A percentile compares a stretch with the other conserved stretches of the same genome.
Conservation (phyloP, 2,329 filamentous ascomycete species). For the Geosmithia morbida region DNA sequence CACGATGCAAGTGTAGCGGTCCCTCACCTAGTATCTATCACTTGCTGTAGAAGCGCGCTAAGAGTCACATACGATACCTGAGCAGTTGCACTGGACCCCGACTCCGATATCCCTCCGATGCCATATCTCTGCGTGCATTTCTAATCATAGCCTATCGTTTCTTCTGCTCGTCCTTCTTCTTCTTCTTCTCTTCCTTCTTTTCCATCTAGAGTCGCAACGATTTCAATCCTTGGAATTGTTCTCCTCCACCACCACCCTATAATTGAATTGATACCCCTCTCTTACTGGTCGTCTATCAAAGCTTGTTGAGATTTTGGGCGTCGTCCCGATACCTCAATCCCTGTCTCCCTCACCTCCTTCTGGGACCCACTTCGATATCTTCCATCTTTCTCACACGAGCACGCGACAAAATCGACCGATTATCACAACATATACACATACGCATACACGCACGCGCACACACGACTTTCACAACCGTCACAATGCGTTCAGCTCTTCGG, state of each 20-base stretch:
- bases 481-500: constrained; percentile 16
- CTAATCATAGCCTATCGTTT: not conserved
- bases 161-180: not conserved
- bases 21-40: no score
- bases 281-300: no score
- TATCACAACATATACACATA: not conserved
- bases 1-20: no score
- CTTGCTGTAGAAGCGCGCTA: no score
- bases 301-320: no score
- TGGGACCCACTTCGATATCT: not conserved
- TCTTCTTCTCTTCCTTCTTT: not conserved
- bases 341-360: not conserved
- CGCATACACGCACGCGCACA: not conserved
- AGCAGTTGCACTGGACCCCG: not conserved
- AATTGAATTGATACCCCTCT: no score
- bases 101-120: not conserved
- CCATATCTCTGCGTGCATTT: not conserved
- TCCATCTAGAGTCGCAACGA: no score
- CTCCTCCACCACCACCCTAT: no score
- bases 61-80: not conserved
- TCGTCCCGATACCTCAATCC: no score
- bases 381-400: not conserved
- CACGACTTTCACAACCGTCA: not conserved
- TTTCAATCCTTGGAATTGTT: no score
- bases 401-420: not conserved